A percentile compares a stretch with the other conserved stretches of the same genome.
phyloP scores from a whole-genome alignment of 768 basidiomycete species.

The Termitomyces sp. region DNA sequence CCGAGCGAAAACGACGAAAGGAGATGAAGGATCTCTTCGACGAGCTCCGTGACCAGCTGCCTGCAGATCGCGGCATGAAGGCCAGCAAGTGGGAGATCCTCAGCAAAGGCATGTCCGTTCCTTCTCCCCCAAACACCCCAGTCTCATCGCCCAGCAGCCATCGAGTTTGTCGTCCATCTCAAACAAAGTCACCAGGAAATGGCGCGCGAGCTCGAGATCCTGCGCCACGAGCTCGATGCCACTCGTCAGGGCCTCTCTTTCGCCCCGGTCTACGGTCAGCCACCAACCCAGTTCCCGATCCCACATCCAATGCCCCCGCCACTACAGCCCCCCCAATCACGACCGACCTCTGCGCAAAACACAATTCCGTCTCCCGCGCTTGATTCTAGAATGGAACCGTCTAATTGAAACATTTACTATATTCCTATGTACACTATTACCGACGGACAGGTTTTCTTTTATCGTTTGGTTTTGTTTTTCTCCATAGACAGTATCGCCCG shows the following conservation, averaged over 20 bases:
- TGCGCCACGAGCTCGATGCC: constrained; percentile 72
- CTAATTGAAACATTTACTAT: constrained; percentile 16
- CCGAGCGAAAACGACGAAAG: constrained; percentile 93
- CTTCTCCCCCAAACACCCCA: constrained; percentile 10
- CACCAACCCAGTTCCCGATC: constrained; percentile 39
- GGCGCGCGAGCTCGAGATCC: constrained; percentile 72
- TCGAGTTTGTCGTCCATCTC: constrained; percentile 81
- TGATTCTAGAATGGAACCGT: constrained; percentile 40
- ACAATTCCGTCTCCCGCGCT: constrained; percentile 42
- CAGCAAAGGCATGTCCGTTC: constrained; percentile 71
- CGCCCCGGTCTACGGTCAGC: constrained; percentile 47
- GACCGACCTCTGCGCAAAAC: constrained; percentile 64
- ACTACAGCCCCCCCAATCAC: constrained; percentile 40
- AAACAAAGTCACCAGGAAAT: constrained; percentile 78
- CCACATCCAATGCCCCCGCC: constrained; percentile 34
- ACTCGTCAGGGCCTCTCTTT: constrained; percentile 60
- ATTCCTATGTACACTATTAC: constrained; percentile 14
- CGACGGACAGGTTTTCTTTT: constrained; percentile 6
- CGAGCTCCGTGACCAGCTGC: constrained; percentile 89
- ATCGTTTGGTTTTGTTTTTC: neutral
- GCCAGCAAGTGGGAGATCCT: constrained; percentile 99
- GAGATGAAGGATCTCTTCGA: constrained; percentile 99
- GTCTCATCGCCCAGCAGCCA: constrained; percentile 45
- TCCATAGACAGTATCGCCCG: constrained; percentile 9
- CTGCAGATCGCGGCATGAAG: constrained; percentile 91